phyloP scores from a whole-genome alignment of 129 eudicot species.

The Artemisia argyi region DNA sequence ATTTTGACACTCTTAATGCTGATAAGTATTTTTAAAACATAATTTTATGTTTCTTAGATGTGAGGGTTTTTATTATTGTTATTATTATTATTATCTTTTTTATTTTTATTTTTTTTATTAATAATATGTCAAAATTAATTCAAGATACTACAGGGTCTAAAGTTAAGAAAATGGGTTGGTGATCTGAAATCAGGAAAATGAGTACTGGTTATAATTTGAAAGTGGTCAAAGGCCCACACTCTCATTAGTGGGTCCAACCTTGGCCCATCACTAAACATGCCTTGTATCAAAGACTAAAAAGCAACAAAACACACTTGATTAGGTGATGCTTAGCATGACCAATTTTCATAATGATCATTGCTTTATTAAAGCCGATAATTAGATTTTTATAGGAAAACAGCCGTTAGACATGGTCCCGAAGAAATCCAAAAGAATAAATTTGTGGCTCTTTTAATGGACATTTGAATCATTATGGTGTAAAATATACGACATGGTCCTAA shows the following conservation, averaged over 20 bases:
- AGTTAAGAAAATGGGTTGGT: constrained; percentile 5
- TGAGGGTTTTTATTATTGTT: too few species aligned
- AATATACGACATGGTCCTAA: constrained; percentile 18
- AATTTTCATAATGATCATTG: constrained; percentile 29
- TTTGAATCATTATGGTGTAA: constrained; percentile 4
- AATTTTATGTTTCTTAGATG: too few species aligned
- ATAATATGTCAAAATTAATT: not conserved
- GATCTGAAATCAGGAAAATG: not conserved
- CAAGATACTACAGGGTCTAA: not conserved
- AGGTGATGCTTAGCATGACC: constrained; percentile 34
- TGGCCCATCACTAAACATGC: constrained; percentile 39
- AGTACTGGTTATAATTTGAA: not conserved
- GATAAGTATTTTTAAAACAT: too few species aligned
- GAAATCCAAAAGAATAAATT: constrained; percentile 22
- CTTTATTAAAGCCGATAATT: constrained; percentile 30
- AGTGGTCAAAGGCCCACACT: constrained; percentile 21
- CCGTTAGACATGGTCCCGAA: constrained; percentile 30
- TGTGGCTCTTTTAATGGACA: constrained; percentile 10
- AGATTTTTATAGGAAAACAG: constrained; percentile 1
- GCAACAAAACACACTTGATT: constrained; percentile 33
- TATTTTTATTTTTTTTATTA: not conserved
- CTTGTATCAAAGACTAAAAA: constrained; percentile 18
- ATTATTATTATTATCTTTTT: too few species aligned
- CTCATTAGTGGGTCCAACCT: constrained; percentile 24
- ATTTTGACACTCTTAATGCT: too few species aligned